Conservation (phyloP, 2,329 filamentous ascomycete species). For the Cytospora leucostoma region DNA sequence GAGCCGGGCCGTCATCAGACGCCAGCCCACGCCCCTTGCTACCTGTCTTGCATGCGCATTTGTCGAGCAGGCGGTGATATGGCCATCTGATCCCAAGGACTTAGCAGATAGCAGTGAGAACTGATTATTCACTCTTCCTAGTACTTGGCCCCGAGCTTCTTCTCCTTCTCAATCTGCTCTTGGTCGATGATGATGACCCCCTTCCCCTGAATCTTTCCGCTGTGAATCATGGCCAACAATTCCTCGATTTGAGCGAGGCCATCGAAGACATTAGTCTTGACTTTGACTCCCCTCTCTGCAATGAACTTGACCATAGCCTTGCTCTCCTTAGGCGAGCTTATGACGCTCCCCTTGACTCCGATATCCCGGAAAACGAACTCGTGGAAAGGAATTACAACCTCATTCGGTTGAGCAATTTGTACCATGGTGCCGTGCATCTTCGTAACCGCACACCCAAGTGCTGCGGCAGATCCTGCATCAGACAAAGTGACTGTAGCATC, state of each 20-base stretch:
- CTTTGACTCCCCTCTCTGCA: constrained; percentile 47
- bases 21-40: too few relatives aligned
- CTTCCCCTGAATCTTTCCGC: constrained; percentile 57
- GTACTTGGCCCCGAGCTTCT: constrained; percentile 26
- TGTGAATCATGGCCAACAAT: constrained; percentile 50
- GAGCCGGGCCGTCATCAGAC: too few relatives aligned
- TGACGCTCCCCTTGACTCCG: constrained; percentile 48
- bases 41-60: too few relatives aligned
- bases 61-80: too few relatives aligned
- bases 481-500: constrained; percentile 55
- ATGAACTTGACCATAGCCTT: constrained; percentile 47
- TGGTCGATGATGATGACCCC: constrained; percentile 54
- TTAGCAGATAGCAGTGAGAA: too few relatives aligned
- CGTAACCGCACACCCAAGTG: constrained; percentile 55
- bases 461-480: constrained; percentile 53
- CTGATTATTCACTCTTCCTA: not conserved
- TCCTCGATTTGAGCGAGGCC: constrained; percentile 54
- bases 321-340: constrained; percentile 46
- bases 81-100: too few relatives aligned
- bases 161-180: constrained; percentile 36
- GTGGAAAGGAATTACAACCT: constrained; percentile 41
- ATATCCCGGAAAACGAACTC: constrained; percentile 58
- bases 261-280: constrained; percentile 53
- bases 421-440: constrained; percentile 60
- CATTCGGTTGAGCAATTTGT: constrained; percentile 56